Conservation (phyloP, 768 basidiomycete species). For the Phaeotremella fagi region DNA sequence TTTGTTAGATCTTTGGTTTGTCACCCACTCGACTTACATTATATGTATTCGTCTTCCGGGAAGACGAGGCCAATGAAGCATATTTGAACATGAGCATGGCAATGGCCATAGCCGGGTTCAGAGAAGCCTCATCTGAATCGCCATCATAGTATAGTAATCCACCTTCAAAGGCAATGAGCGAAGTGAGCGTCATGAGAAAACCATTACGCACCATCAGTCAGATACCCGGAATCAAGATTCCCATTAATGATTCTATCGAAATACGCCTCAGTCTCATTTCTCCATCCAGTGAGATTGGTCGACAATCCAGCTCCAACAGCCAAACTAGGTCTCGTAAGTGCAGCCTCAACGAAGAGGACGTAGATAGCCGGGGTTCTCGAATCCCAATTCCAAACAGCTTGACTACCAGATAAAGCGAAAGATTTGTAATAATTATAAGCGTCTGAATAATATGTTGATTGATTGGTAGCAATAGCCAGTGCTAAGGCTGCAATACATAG, state of each 20-base stretch:
- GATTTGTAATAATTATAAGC: slow-evolving; percentile 61
- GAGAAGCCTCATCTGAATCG: slow-evolving; percentile 66
- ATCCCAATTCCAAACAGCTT: slow-evolving; percentile 83
- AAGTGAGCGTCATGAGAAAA: not conserved
- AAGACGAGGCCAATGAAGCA: slow-evolving; percentile 64
- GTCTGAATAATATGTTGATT: slow-evolving; percentile 58
- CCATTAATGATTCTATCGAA: slow-evolving; percentile 67
- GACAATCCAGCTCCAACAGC: slow-evolving; percentile 48
- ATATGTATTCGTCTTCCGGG: slow-evolving; percentile 60
- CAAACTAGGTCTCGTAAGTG: slow-evolving; percentile 57
- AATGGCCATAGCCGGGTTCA: slow-evolving; percentile 81
- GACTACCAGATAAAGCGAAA: slow-evolving; percentile 56
- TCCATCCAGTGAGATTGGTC: slow-evolving; percentile 64
- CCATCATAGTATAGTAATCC: slow-evolving; percentile 77
- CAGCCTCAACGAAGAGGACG: slow-evolving; percentile 70
- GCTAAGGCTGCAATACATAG: slow-evolving; percentile 66
- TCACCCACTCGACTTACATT: slow-evolving; percentile 51
- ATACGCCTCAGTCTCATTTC: slow-evolving; percentile 64
- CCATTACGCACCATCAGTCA: slow-evolving; percentile 59
- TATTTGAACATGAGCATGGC: slow-evolving; percentile 79
- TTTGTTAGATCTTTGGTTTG: no score
- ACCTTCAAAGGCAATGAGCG: slow-evolving; percentile 55
- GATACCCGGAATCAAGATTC: slow-evolving; percentile 53
- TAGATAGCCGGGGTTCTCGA: slow-evolving; percentile 69
- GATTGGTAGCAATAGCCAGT: slow-evolving; percentile 66